Base-by-base conservation (phyloP, 2,329 filamentous ascomycete genomes). In the Fusarium oxysporum region DNA sequence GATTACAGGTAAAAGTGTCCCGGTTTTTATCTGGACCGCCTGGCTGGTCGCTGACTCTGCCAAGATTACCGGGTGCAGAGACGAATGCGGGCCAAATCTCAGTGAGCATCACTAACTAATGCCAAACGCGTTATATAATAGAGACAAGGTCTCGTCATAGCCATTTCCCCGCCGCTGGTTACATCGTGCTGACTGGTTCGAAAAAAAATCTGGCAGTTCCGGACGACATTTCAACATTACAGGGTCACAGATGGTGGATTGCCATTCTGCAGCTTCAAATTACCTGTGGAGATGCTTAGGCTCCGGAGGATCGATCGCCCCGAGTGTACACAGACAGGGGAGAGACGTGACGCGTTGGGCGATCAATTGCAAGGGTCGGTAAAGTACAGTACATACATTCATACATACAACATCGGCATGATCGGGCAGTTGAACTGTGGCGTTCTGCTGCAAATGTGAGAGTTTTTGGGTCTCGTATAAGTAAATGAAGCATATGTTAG, bases 251-350 rank as follows among this genome's bases (percentile, higher is more conserved):
- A 38, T 38, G 45, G 71, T 68, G 71, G 62, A 68, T 59, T 57
- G 55, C 38, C 53, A 54, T 62, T 55, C 67, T 55, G 58, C 67
- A 68, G 71, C 55, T 38, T 71, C 41, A 68, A 73, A 73, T 73
- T 73, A 74, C 45, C 30, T 71, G 71, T 73, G 71, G 71, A 61
- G 54, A 73, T 70, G 57, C 59, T 53, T 65, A 43, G 68, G 45
- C 58, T 41, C 13, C 54, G 55, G 62, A 68, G 55, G 58, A 69
- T 65, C 59, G 71, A 74, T 74, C 71, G 54, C 48, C 68, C 68
- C 47, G 53, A 57, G 41, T 60, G 35, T 60, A 58, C 51, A 64
- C 47, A 38, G 23, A 58, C 51, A 72, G 37, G 47, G 50, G 40
- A 59, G 37, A 56, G 55, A 62, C 62, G 68, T 74, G 70, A 73